Base-by-base conservation (phyloP, 1,284 basidiomycete genomes). In the Ustilago xerochloae region DNA sequence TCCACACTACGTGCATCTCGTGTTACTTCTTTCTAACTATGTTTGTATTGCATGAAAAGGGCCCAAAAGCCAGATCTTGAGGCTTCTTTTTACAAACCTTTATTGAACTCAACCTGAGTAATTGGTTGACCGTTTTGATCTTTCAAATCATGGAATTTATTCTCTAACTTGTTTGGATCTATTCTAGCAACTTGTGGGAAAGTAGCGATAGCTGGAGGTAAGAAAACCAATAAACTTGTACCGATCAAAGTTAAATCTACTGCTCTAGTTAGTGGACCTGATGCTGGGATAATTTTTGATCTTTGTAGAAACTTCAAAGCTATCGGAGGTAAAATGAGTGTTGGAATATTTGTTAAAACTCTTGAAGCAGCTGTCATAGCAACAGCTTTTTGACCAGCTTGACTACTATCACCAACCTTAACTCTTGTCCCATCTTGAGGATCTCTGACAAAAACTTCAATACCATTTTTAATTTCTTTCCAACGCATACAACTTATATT, bases 401-500 rank as follows among this genome's bases (percentile, higher is more conserved):
- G 84, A 4, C 82, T 62, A 18, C 80, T 84, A 69, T 86, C 86
- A 32, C 88, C 88, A 6, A 88, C 77, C 10, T 84, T 68, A 20
- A 82, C 50, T 65, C 85, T 83, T 13, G 61, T 52, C 2, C 75
- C 77, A 2, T 70, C 45, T 0, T 63, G 65, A n/a, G n/a, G n/a
- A 39, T 78, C 78, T 22, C 85, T 45, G 39, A 84, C 79, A 80
- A 83, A 88, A 15, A 88, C 85, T 33, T 85, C 85, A 46, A 88
- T 84, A 18, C 88, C 87, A 65, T 88, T 87, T 9, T 85, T 79
- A 83, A 88, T 87, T 81, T 88, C 88, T 74, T 88, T 88, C 87
- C 87, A 88, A 18, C 88, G 78, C 84, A 88, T 88, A 66, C 87
- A 85, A 10, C 85, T 85, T 65, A 79, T 77, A 43, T 79, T 79